These are phyloP conservation scores for Alternaria atra DNA, from an alignment of 2,329 filamentous ascomycete genomes.

Conservation along the genomic window DNA sequence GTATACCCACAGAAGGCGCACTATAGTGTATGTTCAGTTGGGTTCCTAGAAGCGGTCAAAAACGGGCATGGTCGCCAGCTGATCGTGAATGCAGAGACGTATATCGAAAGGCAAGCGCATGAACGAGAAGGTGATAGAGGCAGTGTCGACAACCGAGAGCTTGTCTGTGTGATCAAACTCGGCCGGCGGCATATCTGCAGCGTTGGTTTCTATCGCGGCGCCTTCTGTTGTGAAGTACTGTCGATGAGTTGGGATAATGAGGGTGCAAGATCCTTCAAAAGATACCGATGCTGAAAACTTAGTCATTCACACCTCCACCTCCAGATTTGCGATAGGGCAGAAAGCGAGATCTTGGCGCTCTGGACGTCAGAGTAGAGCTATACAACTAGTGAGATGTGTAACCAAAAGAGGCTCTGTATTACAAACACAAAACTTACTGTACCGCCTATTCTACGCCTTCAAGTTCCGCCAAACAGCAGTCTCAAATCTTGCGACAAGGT, in stretches of 20 bases:
- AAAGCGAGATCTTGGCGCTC: no score
- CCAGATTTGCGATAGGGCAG: no score
- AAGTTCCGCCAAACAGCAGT: constrained; percentile 34
- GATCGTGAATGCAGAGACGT: not conserved
- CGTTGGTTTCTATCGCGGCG: no score
- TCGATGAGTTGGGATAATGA: no score
- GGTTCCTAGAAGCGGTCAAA: not conserved
- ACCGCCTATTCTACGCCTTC: not conserved
- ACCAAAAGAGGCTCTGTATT: not conserved
- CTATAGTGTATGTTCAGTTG: not conserved
- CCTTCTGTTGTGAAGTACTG: no score
- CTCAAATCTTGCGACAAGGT: constrained; percentile 29
- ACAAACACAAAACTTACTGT: not conserved
- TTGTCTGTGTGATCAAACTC: no score
- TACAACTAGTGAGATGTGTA: not conserved
- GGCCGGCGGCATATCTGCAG: no score
- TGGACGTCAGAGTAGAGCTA: not conserved
- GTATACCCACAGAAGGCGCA: not conserved
- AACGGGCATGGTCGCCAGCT: not conserved
- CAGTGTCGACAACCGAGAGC: no score
- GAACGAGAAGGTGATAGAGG: not conserved
- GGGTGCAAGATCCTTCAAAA: no score
- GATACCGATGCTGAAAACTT: no score
- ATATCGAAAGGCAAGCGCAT: not conserved
- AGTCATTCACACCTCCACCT: no score